Evolutionary conservation across 1,139 yeast species (phyloP).

Genomic region (Torulaspora globosa): DNA sequence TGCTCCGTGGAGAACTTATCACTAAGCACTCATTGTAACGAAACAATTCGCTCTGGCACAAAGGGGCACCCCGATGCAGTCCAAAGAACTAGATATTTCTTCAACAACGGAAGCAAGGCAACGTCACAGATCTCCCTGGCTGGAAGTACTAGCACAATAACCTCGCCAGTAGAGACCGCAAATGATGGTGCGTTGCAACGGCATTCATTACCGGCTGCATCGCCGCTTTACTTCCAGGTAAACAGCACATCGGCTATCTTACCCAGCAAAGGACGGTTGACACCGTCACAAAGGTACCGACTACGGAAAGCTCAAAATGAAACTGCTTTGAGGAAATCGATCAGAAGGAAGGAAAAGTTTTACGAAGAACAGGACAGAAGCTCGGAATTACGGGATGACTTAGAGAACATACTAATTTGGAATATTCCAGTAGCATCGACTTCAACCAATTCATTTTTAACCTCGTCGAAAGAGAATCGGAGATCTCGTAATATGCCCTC

Average conservation of each 20-base stretch:
- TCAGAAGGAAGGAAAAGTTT: constrained; percentile 40
- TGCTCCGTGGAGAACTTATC: constrained; percentile 4
- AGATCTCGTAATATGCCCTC: constrained; percentile 12
- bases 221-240: constrained; percentile 17
- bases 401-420: constrained; percentile 42
- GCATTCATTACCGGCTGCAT: constrained; percentile 9
- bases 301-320: constrained; percentile 39
- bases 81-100: constrained; percentile 19
- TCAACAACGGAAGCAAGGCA: constrained; percentile 16
- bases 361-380: constrained; percentile 42
- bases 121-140: constrained; percentile 20
- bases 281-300: constrained; percentile 41
- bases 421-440: constrained; percentile 47
- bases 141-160: constrained; percentile 8
- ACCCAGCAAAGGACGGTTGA: constrained; percentile 26
- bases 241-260: constrained; percentile 31
- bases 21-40: constrained; percentile 2
- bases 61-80: not conserved
- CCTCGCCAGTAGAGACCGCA: constrained; percentile 14
- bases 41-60: constrained; percentile 5
- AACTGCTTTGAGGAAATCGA: constrained; percentile 34
- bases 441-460: constrained; percentile 39
- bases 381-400: constrained; percentile 28
- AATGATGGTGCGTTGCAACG: constrained; percentile 9
- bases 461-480: constrained; percentile 16